Evolutionary conservation across 108 stramenopile species (phyloP).

Genomic region (Discostella pseudostelligera): DNA sequence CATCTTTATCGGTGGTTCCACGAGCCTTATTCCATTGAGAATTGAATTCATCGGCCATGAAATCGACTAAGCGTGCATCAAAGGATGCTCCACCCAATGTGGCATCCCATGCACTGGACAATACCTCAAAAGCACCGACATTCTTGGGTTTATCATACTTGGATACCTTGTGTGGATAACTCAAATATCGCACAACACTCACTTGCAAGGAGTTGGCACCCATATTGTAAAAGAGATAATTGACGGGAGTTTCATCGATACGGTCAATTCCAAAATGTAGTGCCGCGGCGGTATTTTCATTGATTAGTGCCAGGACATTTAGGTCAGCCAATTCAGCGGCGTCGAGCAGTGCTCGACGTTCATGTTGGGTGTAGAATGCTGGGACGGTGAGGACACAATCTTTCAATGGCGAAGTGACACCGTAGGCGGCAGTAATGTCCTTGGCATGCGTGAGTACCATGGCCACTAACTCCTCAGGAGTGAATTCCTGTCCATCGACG

Average conservation of each 20-base stretch:
- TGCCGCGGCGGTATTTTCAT: conserved; percentile 98
- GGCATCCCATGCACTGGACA: conserved; percentile 94
- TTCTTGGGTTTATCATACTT: conserved; percentile 81
- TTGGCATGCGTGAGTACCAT: conserved; percentile 94
- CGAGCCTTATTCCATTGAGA: conserved; percentile 64
- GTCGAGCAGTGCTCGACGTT: conserved; percentile 90
- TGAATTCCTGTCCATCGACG: conserved; percentile 74
- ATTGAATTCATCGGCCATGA: conserved; percentile 95
- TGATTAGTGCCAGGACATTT: conserved; percentile 93
- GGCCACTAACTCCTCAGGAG: conserved; percentile 96
- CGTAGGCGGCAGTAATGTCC: conserved; percentile 88
- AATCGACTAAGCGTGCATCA: conserved; percentile 89
- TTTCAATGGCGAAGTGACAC: conserved; percentile 63
- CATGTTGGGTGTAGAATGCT: conserved; percentile 91
- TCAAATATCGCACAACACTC: conserved; percentile 71
- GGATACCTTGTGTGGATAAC: conserved; percentile 63
- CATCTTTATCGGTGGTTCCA: conserved; percentile 66
- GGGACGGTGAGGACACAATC: conserved; percentile 98
- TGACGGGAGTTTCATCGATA: conserved; percentile 74
- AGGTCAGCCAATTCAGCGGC: conserved; percentile 94
- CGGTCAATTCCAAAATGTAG: conserved; percentile 97
- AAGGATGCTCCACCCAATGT: conserved; percentile 88
- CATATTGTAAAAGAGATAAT: conserved; percentile 97
- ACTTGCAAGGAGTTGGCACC: conserved; percentile 93
- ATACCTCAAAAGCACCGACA: conserved; percentile 90